phyloP scores from a whole-genome alignment of 129 eudicot genomes.

The Escallonia rubra region DNA sequence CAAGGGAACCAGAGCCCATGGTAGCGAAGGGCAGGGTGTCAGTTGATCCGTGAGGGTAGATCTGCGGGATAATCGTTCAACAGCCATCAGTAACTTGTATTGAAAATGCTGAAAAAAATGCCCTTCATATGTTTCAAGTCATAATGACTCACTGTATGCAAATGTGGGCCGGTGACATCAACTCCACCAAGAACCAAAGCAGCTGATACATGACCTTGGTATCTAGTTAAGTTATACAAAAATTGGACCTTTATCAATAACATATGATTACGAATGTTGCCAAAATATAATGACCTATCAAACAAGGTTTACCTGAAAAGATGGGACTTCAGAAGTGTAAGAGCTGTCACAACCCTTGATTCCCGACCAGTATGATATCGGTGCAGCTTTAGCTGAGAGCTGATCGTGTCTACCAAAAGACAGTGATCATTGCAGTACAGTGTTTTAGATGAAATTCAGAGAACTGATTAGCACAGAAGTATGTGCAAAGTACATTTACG shows the following conservation, averaged over 20 bases:
- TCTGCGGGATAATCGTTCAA: slow-evolving; percentile 28
- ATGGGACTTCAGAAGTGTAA: slow-evolving; percentile 77
- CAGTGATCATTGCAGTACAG: not conserved
- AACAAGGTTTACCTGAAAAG: slow-evolving; percentile 60
- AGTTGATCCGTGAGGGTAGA: slow-evolving; percentile 96
- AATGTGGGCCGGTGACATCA: slow-evolving; percentile 83
- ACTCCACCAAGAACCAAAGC: slow-evolving; percentile 97
- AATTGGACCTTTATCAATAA: not conserved
- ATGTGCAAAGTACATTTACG: not conserved
- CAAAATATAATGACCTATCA: not conserved
- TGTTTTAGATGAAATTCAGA: not conserved
- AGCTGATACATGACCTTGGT: slow-evolving; percentile 87
- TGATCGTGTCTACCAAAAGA: slow-evolving; percentile 61
- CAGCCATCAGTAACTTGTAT: slow-evolving; percentile 9
- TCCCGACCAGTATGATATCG: slow-evolving; percentile 95
- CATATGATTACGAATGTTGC: not conserved
- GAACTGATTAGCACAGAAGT: not conserved
- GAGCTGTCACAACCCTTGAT: slow-evolving; percentile 98
- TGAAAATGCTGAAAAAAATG: not conserved
- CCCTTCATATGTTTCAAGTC: not conserved
- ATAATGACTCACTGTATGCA: slow-evolving; percentile 57
- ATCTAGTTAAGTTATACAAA: slow-evolving; percentile 25
- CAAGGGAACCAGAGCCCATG: slow-evolving; percentile 99
- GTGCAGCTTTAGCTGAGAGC: slow-evolving; percentile 89
- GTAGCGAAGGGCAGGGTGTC: slow-evolving; percentile 94